These are phyloP conservation scores for Dipteronia dyeriana DNA, from an alignment of 345 rosid species.

Conservation along the genomic window DNA sequence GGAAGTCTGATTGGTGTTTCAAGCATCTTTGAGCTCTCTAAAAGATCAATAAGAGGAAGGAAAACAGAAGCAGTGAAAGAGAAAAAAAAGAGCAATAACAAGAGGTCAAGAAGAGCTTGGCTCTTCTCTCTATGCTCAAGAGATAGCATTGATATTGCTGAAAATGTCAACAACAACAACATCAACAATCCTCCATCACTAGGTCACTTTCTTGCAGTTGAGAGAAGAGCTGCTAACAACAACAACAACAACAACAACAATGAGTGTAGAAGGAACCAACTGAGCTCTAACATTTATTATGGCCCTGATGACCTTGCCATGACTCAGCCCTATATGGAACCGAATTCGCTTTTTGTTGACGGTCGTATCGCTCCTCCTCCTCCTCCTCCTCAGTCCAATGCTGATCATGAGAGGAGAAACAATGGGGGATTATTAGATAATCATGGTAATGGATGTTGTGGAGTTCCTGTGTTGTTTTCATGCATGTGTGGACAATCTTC, in stretches of 20 bases:
- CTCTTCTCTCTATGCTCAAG: constrained; percentile 51
- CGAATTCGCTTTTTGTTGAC: constrained; percentile 47
- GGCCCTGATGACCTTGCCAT: constrained; percentile 33
- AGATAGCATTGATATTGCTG: constrained; percentile 37
- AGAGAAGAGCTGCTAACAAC: constrained; percentile 42
- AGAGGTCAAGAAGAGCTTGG: constrained; percentile 43
- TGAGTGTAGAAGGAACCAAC: constrained; percentile 29
- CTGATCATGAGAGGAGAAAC: constrained; percentile 17
- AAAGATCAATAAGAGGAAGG: constrained; percentile 47
- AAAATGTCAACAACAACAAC: constrained; percentile 5
- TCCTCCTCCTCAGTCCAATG: constrained; percentile 14
- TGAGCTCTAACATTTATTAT: constrained; percentile 22
- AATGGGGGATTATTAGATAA: constrained; percentile 17
- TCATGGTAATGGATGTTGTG: constrained; percentile 17
- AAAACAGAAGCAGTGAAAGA: constrained; percentile 30
- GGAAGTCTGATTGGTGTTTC: constrained; percentile 70
- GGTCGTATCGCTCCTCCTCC: constrained; percentile 54
- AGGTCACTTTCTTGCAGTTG: constrained; percentile 52
- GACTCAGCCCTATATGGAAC: constrained; percentile 17
- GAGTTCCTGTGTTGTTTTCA: constrained; percentile 33
- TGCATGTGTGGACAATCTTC: constrained; percentile 42
- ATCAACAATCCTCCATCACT: constrained; percentile 40
- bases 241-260: neutral
- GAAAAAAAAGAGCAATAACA: constrained; percentile 22
- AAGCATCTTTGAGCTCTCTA: constrained; percentile 49